Base-by-base conservation (phyloP, 345 rosid genomes). In the Boechera retrofracta region DNA sequence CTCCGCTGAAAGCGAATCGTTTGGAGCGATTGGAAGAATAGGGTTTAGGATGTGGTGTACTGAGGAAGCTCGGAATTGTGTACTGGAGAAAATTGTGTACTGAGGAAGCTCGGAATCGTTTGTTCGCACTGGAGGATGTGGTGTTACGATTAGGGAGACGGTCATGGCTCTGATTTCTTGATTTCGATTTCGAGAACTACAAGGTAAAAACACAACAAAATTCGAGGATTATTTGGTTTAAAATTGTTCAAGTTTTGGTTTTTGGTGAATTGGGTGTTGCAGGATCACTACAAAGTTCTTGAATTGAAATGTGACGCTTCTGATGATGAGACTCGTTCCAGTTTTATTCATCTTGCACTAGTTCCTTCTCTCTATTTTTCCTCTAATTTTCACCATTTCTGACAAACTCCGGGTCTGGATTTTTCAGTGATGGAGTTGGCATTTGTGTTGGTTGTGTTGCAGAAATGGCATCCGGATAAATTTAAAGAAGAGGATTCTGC, bases 391-490 rank as follows among this genome's bases (percentile, higher is more conserved):
- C 2, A 26, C 13, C 26, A 15, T 66, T 51, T 38, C 12, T 7
- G 38, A 58, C 47, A 21, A n/a, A 32, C 48, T 42, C 53, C 44
- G 18, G 1, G 21, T 5, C 10, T 36, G 35, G 28, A 64, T 55
- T 51, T 42, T 16, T 45, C 51, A 47, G 21, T 67, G 18, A 74
- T 28, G 28, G 16, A 44, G 13, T 16, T 66, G 68, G 7, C 18
- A 56, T 6, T 12, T 72, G 70, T 53, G 59, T 52, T 48, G 29
- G 36, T 63, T 60, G 42, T 75, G 18, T 8, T 80, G 85, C 81
- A 90, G 98, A 94, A 88, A 78, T 94, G 97, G 98, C 99, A 94
- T 71, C 99, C 99, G 0, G 99, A 94, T 61, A 92, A 94, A 81
- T 85, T 86, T 33, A 92, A 94, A 73, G 86, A 70, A 21, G 86